phyloP scores from a whole-genome alignment of 495 filamentous ascomycete genomes.

The Talaromyces proteolyticus region DNA sequence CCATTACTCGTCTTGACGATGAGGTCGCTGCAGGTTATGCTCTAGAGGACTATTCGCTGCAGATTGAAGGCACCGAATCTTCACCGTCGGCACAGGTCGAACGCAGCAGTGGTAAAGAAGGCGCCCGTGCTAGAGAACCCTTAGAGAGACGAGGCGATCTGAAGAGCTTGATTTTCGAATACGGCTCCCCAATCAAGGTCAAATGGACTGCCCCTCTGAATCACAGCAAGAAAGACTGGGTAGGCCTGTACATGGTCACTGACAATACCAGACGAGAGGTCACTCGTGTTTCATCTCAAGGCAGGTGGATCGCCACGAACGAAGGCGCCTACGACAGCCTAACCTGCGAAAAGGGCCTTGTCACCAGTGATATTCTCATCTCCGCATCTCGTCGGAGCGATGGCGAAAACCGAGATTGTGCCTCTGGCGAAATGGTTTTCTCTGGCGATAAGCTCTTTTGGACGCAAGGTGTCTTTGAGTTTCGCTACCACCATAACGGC shows the following conservation, averaged over 20 bases:
- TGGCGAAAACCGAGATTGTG: constrained; percentile 30
- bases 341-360: constrained; percentile 71
- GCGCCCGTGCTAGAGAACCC: constrained; percentile 40
- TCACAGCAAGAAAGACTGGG: constrained; percentile 92
- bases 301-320: constrained; percentile 82
- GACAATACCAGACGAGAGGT: constrained; percentile 84
- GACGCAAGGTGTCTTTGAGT: constrained; percentile 92
- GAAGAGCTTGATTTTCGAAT: constrained; percentile 75
- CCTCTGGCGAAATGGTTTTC: constrained; percentile 77
- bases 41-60: constrained; percentile 72
- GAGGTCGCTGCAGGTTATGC: constrained; percentile 82
- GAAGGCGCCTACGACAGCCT: constrained; percentile 70
- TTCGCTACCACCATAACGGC: constrained; percentile 93
- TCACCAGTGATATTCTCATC: constrained; percentile 56
- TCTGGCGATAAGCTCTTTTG: constrained; percentile 94
- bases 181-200: constrained; percentile 85
- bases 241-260: constrained; percentile 88
- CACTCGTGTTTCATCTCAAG: constrained; percentile 78
- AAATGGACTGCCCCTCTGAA: constrained; percentile 88
- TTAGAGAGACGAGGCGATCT: constrained; percentile 50
- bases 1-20: constrained; percentile 66
- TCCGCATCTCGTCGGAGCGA: constrained; percentile 37
- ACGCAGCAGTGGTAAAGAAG: constrained; percentile 41
- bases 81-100: constrained; percentile 41
- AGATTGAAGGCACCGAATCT: constrained; percentile 60